Evolutionary conservation across 2,329 filamentous ascomycete genomes (phyloP), one percentile per base, ranked within the genome.

Genomic region (Lasiodiplodia hormozganensis): DNA sequence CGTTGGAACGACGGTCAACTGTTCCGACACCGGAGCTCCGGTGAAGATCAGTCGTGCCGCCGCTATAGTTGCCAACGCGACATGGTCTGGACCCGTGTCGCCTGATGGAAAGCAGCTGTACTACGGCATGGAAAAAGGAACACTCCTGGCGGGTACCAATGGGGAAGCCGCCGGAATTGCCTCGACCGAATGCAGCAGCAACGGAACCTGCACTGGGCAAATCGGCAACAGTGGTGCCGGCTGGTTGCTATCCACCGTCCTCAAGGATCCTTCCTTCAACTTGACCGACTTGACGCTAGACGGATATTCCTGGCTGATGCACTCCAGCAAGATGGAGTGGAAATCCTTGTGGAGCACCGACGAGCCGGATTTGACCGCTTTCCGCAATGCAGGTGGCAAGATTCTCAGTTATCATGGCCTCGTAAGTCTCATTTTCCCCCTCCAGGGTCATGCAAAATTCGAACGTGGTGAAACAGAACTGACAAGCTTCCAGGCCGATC

Each of bases 321-420:
- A 68, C 3, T 70, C 73, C 57, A 72, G 71, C 1, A 70, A 66
- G 18, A 69, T 71, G 8, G 72, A 76, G 21, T 73, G 72, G 25
- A 72, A 72, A 12, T 72, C 73, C 25, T 65, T 77, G 3, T 60
- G 75, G 23, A 71, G 74, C 34, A 70, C 70, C 3, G 70, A 73
- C 43, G 70, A 74, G 43, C 71, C 75, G 3, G 71, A 77, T 62
- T 71, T 78, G 21, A 71, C 73, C 2, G 66, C 67, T 4, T 69
- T 77, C 16, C 71, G 71, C 18, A 68, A 70, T 10, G 72, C 74
- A 2, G 74, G 73, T 11, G 71, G 73, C 1, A 77, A 77, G 54
- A 52, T 77, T 6, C 69, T 77, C 11, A 75, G 73, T 10, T 77
- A 72, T 72, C 76, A 78, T 58, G 76, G 76, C 2, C 70, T 71